Percentiles rank a stretch among this genome's conserved stretches.
phyloP scores from a whole-genome alignment of 2,329 filamentous ascomycete species.

The Allantophomopsis lycopodina region DNA sequence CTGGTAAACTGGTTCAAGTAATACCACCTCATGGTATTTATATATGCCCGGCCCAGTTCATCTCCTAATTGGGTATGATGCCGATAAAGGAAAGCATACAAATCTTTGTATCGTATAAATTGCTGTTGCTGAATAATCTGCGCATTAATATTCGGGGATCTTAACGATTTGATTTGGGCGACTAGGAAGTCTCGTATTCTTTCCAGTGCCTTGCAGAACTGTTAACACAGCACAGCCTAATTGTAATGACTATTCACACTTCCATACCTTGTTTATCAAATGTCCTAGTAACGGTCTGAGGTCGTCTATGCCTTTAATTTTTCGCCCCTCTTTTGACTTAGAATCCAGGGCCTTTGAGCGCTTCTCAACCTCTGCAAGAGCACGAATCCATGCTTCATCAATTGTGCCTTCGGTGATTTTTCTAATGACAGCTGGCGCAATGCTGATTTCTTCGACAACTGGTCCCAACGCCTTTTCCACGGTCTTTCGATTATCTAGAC shows the following conservation, averaged over 20 bases:
- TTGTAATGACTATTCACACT: no score
- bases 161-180: slow-evolving; percentile 81
- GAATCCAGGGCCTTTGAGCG: slow-evolving; percentile 60
- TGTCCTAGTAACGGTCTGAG: slow-evolving; percentile 75
- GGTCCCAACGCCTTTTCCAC: slow-evolving; percentile 82
- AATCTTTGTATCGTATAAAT: slow-evolving; percentile 76
- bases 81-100: slow-evolving; percentile 73
- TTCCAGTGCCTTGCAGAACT: slow-evolving; percentile 55
- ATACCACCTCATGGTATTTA: slow-evolving; percentile 99
- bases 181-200: slow-evolving; percentile 91
- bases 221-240: slow-evolving; percentile 5
- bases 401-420: slow-evolving; percentile 82
- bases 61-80: slow-evolving; percentile 75
- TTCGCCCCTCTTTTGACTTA: slow-evolving; percentile 42
- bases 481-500: slow-evolving; percentile 76
- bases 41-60: slow-evolving; percentile 85
- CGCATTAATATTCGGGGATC: slow-evolving; percentile 92
- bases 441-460: slow-evolving; percentile 80
- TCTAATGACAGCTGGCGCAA: slow-evolving; percentile 71
- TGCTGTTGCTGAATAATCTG: slow-evolving; percentile 93
- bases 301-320: slow-evolving; percentile 68
- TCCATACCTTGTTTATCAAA: slow-evolving; percentile 59
- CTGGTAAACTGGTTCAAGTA: slow-evolving; percentile 83
- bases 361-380: slow-evolving; percentile 72
- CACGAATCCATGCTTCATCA: slow-evolving; percentile 78